Base-by-base conservation (phyloP, 1,284 basidiomycete species). In the Heterobasidion parviporum region DNA sequence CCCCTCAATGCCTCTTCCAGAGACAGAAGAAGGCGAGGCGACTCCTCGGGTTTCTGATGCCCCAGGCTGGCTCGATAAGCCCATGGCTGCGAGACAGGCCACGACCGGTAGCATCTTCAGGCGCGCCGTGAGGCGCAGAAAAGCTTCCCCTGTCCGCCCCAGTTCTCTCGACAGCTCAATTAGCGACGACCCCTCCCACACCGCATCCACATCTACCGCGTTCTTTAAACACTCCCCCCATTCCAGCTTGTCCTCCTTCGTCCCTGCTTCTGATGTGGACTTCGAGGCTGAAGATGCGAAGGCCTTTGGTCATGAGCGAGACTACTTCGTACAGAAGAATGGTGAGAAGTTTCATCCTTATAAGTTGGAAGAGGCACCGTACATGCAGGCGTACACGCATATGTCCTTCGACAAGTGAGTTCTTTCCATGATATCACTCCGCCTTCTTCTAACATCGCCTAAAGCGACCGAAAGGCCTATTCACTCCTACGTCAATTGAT, bases 381-480 rank as follows among this genome's bases (percentile, higher is more conserved):
- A 86, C 63, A 82, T 85, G 80, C 80, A 81, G 58, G 70, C 81
- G 0, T 88, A 85, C 59, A 78, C 82, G 56, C 71, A 74, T 26
- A 70, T 78, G n/a, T 65, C 76, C 12, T 62, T 85, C 15, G 79
- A 84, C 58, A 85, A 75, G 86, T 86, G 57, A 60, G 80, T 70
- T 34, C n/a, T 26, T 10, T 45, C 33, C 47, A 20, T 8, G 26
- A 26, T 26, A 26, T 26, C 26, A 6, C 43, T 26, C 57, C 20
- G 35, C 52, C 20, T 57, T 52, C 32, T 49, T 12, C 34, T 47
- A 51, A 38, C 44, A 26, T 6, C 48, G 33, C 16, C 41, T 47
- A 32, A 61, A 88, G 87, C 59, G 85, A 87, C 63, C 74, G 70
- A 55, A 77, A 79, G 60, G 75, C 79, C 0, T 71, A 81, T 59